Base-by-base conservation (phyloP, 2,329 filamentous ascomycete species). In the Lasiodiplodia sp. region DNA sequence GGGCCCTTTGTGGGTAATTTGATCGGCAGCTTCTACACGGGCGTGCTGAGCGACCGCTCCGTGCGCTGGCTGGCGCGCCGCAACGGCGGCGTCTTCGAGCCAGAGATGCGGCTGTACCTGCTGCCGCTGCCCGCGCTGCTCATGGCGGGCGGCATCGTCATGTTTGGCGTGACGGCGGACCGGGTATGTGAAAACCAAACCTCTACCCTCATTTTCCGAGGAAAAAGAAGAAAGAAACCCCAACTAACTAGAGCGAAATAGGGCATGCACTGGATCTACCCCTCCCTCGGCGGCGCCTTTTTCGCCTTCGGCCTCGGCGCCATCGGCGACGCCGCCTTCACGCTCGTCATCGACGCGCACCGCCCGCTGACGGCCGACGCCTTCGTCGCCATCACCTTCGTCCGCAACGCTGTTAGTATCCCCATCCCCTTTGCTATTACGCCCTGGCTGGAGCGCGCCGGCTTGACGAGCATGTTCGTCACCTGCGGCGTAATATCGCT, bases 331-430 rank as follows among this genome's bases (percentile, higher is more conserved):
- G 75, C 76, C 0, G 75, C 78, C 1, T 71, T 80, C 23, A 73
- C 73, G 58, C 75, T 71, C 52, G 68, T 82, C 16, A 73, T 78
- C 3, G 70, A 83, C 56, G 79, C 80, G 0, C 83, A 83, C 60
- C 71, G 81, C 25, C 73, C 76, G 77, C 82, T 86, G 47, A 78
- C 85, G 55, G 83, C 79, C 6, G 83, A 85, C 68, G 79, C 82
- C 0, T 73, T 86, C 8, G 82, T 84, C 3, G 80, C 75, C 0
- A 75, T 86, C 2, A 81, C 82, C 0, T 81, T 86, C 67, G 73
- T 82, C 14, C 80, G 84, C 0, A 86, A 86, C 64, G 68, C 76
- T 1, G 77, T 85, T 53, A 76, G 77, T n/a, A 82, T 81, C 1
- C 75, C 79, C 18, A 80, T 85, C 56, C 78, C 85, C 12, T 85